Evolutionary conservation across 2,329 filamentous ascomycete species (phyloP).

Genomic region (Xylaria sp.): DNA sequence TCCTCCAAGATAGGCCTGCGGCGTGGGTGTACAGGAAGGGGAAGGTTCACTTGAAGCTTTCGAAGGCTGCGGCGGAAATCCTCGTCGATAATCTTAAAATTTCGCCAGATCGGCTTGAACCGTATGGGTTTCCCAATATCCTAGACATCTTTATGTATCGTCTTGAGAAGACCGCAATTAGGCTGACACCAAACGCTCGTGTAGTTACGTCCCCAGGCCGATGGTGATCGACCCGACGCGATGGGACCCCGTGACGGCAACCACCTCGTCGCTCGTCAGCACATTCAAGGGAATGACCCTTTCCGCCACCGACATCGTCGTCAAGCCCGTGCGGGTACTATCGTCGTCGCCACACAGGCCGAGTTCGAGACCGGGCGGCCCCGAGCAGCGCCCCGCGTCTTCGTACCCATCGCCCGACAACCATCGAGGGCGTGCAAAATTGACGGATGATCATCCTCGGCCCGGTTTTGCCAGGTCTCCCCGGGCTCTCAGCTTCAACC

Average conservation of each 20-base stretch:
- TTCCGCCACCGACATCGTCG: constrained; percentile 14
- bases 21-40: constrained; percentile 50
- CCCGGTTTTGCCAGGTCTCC: too few species aligned
- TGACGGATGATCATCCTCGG: background rate
- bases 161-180: too few species aligned
- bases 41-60: constrained; percentile 44
- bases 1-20: constrained; percentile 49
- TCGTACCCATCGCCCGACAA: too few species aligned
- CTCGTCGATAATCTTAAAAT: constrained; percentile 55
- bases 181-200: too few species aligned
- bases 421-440: background rate
- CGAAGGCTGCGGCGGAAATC: constrained; percentile 56
- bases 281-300: constrained; percentile 14
- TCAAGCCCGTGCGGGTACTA: constrained; percentile 4
- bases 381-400: too few species aligned
- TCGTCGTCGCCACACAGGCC: too few species aligned
- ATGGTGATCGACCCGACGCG: constrained; percentile 16
- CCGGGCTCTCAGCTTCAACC: too few species aligned
- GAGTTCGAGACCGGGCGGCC: too few species aligned
- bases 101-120: constrained; percentile 35
- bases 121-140: constrained; percentile 44
- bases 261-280: constrained; percentile 20
- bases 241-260: constrained; percentile 37
- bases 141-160: background rate
- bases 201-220: constrained; percentile 3